phyloP scores from a whole-genome alignment of 805 yeast species.

The Cyberlindnera mississippiensis region DNA sequence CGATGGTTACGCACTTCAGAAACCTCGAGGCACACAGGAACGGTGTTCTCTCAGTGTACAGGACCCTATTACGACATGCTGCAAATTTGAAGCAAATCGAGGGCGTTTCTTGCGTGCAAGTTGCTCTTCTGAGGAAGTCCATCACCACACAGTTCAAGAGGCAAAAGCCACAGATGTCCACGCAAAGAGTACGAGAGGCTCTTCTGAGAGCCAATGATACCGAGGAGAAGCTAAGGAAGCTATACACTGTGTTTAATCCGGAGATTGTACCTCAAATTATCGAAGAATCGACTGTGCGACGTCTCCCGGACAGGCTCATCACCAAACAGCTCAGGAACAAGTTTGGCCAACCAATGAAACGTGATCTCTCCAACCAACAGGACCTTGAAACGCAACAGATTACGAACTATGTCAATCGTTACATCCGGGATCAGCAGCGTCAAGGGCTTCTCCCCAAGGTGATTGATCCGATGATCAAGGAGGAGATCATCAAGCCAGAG shows the following conservation, averaged over 20 bases:
- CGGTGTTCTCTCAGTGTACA: constrained; percentile 29
- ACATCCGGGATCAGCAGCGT: constrained; percentile 11
- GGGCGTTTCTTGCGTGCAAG: not conserved
- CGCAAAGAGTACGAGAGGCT: constrained; percentile 7
- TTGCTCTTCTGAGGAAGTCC: not conserved
- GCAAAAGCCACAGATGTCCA: constrained; percentile 21
- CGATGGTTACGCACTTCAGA: constrained; percentile 31
- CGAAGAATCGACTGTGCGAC: too few species aligned
- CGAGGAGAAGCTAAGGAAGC: constrained; percentile 15
- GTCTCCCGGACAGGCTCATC: too few species aligned
- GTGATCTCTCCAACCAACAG: constrained; percentile 19
- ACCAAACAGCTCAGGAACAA: constrained; percentile 1
- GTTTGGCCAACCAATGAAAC: constrained; percentile 19
- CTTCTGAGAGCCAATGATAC: constrained; percentile 12
- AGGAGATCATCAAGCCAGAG: constrained; percentile 18
- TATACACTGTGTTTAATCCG: not conserved
- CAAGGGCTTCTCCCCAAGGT: constrained; percentile 16
- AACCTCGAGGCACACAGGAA: constrained; percentile 26
- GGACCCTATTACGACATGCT: constrained; percentile 29
- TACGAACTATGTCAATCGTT: constrained; percentile 15
- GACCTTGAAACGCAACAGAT: constrained; percentile 16
- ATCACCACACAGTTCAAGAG: constrained; percentile 12
- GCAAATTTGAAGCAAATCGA: constrained; percentile 8
- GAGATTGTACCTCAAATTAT: too few species aligned
- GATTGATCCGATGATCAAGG: constrained; percentile 18